Percentiles rank a stretch among this genome's conserved stretches.
These are phyloP conservation scores for Amaranthus tricolor DNA, from an alignment of 179 eudicot genomes.

Conservation along the genomic window DNA sequence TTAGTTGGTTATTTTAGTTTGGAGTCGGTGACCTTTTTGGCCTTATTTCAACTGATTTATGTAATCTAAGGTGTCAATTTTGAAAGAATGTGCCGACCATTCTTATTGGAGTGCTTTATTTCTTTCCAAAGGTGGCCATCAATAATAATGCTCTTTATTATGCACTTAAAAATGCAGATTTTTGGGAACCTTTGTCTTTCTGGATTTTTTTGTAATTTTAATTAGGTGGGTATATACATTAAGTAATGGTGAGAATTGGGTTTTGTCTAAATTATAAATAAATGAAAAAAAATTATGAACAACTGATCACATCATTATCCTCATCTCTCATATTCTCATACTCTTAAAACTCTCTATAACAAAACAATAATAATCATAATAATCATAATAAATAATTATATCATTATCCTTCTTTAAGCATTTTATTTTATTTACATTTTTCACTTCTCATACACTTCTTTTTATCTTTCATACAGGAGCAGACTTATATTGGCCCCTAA, in stretches of 20 bases:
- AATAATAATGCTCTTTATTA: slow-evolving; percentile 1
- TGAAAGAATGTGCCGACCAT: slow-evolving; percentile 18
- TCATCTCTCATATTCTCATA: no score
- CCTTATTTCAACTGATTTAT: slow-evolving; percentile 30
- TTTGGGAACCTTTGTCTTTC: slow-evolving; percentile 18
- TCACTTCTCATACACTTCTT: no score
- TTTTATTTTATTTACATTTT: no score
- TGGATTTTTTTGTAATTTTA: slow-evolving; percentile 13
- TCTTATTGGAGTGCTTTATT: slow-evolving; percentile 7
- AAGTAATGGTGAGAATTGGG: slow-evolving; percentile 15
- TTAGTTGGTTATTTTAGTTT: slow-evolving; percentile 11
- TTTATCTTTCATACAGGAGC: no score
- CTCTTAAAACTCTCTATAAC: no score
- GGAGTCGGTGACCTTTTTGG: slow-evolving; percentile 25
- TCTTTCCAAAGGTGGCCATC: slow-evolving; percentile 11
- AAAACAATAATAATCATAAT: no score
- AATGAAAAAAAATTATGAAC: no score
- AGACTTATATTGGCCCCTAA: no score
- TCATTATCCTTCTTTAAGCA: no score
- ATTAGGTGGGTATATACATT: not conserved
- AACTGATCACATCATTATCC: no score
- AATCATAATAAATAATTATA: no score
- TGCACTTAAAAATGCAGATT: slow-evolving; percentile 10
- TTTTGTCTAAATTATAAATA: no score
- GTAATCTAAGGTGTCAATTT: slow-evolving; percentile 19